Evolutionary conservation across 2,329 filamentous ascomycete species (phyloP).

Genomic region (Arthrobotrys sinensis): DNA sequence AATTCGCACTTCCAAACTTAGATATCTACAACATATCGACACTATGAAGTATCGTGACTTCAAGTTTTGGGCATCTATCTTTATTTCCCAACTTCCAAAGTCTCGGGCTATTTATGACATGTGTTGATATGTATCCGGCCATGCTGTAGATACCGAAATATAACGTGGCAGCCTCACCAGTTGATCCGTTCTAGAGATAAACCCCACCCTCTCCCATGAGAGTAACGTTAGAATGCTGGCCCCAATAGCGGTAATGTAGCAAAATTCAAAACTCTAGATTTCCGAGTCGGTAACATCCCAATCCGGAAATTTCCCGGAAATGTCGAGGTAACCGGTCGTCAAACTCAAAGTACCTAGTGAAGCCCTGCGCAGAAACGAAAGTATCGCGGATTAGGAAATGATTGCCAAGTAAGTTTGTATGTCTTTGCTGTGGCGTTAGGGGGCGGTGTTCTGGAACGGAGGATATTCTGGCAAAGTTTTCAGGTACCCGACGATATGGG

Average conservation of each 20-base stretch:
- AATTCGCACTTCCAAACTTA: too few species aligned
- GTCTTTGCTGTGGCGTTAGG: background rate
- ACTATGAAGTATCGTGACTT: too few species aligned
- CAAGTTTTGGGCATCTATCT: too few species aligned
- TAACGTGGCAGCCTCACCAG: too few species aligned
- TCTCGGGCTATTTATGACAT: too few species aligned
- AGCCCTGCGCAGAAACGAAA: background rate
- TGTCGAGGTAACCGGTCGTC: background rate
- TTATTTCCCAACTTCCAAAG: too few species aligned
- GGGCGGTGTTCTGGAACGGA: slow-evolving; percentile 5
- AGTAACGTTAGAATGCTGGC: too few species aligned
- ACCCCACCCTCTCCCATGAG: too few species aligned
- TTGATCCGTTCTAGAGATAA: too few species aligned
- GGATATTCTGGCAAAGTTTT: background rate
- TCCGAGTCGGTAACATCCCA: background rate
- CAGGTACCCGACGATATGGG: slow-evolving; percentile 10
- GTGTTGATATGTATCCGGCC: too few species aligned
- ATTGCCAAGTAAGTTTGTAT: background rate
- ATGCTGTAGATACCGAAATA: too few species aligned
- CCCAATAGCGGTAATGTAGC: background rate
- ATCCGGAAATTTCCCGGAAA: background rate
- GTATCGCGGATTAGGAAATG: background rate
- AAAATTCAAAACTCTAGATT: background rate
- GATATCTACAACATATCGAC: too few species aligned
- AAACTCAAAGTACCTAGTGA: slow-evolving; percentile 4